Evolutionary conservation across 164 flowering plant species (phyloP).

Genomic region (Umbilicus rupestris): DNA sequence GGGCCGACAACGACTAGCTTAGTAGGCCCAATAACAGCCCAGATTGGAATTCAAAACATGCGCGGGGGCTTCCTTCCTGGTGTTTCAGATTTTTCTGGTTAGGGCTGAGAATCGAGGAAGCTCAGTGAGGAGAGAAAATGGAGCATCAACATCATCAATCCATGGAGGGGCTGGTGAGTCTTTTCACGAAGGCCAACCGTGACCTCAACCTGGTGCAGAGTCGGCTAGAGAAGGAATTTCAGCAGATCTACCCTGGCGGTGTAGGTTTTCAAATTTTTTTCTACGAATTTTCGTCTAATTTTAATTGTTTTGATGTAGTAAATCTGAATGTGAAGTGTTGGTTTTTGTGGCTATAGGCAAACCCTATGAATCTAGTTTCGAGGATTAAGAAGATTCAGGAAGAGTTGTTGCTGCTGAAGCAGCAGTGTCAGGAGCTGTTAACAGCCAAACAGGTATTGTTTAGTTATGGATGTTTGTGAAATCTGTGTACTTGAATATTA

Average conservation of each 20-base stretch:
- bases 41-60: no score
- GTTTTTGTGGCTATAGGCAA: conserved; percentile 35
- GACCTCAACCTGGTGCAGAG: conserved; percentile 55
- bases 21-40: background rate
- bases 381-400: conserved; percentile 74
- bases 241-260: conserved; percentile 51
- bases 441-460: conserved; percentile 69
- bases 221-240: conserved; percentile 64
- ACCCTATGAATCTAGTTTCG: conserved; percentile 68
- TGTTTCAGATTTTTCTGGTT: no score
- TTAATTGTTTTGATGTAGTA: background rate
- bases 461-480: background rate
- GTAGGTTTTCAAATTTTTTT: conserved; percentile 15
- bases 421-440: conserved; percentile 64
- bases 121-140: background rate
- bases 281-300: no score
- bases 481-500: no score
- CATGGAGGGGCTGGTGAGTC: conserved; percentile 39
- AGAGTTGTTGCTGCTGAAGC: conserved; percentile 45
- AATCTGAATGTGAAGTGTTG: background rate
- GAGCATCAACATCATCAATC: conserved; percentile 28
- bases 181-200: conserved; percentile 52
- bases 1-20: no score
- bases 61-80: no score
- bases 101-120: no score